Conservation (phyloP, 352 stramenopile species). For the Phytophthora pseudosyringae region DNA sequence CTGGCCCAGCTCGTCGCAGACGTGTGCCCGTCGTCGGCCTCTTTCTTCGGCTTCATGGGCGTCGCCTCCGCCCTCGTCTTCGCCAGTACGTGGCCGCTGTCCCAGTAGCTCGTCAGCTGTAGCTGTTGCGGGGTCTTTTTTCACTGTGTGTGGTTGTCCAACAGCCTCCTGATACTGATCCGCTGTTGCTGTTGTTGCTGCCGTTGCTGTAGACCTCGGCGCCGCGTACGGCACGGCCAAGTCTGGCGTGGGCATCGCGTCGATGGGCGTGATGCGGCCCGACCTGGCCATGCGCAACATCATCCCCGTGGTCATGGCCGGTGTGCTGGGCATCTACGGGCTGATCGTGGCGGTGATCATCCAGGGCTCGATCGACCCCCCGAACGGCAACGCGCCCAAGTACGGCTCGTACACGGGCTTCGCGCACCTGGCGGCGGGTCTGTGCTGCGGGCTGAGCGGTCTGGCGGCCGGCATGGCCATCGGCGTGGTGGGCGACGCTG, state of each 20-base stretch:
- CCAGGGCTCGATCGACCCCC: constrained; percentile 90
- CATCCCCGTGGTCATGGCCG: constrained; percentile 99
- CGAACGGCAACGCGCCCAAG: constrained; percentile 61
- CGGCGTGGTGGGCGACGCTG: constrained; percentile 96
- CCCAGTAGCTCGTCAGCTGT: not conserved
- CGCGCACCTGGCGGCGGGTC: constrained; percentile 93
- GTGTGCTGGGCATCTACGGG: constrained; percentile 97
- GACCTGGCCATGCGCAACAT: constrained; percentile 98
- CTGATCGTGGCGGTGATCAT: constrained; percentile 96
- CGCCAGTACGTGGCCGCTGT: constrained; percentile 36
- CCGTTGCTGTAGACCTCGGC: constrained; percentile 86
- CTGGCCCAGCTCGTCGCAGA: constrained; percentile 84
- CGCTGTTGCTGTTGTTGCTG: constrained; percentile 7
- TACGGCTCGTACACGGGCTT: constrained; percentile 96
- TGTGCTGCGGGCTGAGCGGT: constrained; percentile 94
- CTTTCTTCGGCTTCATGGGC: constrained; percentile 99
- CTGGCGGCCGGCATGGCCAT: constrained; percentile 95
- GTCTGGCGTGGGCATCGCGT: constrained; percentile 97
- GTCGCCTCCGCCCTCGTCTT: constrained; percentile 94
- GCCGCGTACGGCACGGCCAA: constrained; percentile 98
- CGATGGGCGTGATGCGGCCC: constrained; percentile 96
- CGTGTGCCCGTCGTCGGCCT: constrained; percentile 97
- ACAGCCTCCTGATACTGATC: constrained; percentile 1
- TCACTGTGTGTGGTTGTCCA: not conserved
- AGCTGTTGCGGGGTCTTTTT: not conserved